Percentiles rank a stretch among this genome's conserved stretches.
phyloP scores from a whole-genome alignment of 1,284 basidiomycete species.

The Microbotryum intermedium region DNA sequence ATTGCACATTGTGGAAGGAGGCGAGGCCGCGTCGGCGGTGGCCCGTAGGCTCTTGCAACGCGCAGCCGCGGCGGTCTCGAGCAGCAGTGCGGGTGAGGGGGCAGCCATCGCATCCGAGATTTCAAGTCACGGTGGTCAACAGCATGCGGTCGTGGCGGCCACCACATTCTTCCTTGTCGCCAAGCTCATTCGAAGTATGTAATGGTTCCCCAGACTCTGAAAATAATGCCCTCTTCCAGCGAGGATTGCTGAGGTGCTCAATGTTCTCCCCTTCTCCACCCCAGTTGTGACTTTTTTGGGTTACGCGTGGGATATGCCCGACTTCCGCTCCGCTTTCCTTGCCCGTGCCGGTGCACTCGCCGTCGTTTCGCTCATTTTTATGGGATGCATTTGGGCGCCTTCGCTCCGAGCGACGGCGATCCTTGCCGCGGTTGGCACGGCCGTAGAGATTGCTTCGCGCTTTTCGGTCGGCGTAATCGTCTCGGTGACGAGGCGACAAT shows the following conservation, averaged over 20 bases:
- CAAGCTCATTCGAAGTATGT: not conserved
- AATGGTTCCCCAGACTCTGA: too few species aligned
- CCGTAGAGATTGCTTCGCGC: not conserved
- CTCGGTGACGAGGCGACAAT: not conserved
- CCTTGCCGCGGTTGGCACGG: not conserved
- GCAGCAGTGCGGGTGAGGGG: too few species aligned
- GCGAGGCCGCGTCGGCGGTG: too few species aligned
- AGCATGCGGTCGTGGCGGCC: not conserved
- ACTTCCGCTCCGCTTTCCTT: not conserved
- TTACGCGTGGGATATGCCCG: not conserved
- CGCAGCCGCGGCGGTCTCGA: too few species aligned
- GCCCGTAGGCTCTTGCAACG: too few species aligned
- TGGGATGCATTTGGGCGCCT: not conserved
- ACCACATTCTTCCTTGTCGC: conserved; percentile 1
- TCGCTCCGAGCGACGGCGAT: not conserved
- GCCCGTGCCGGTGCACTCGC: not conserved
- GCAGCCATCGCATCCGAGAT: not conserved
- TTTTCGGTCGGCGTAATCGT: not conserved
- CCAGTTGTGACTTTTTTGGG: not conserved
- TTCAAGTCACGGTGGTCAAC: not conserved
- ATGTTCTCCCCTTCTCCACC: too few species aligned
- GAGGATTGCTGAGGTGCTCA: too few species aligned
- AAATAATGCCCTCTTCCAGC: too few species aligned
- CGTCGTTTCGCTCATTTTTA: not conserved
- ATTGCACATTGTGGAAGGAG: too few species aligned